These are phyloP conservation scores for Moringa oleifera DNA, from an alignment of 345 rosid genomes.

Conservation along the genomic window DNA sequence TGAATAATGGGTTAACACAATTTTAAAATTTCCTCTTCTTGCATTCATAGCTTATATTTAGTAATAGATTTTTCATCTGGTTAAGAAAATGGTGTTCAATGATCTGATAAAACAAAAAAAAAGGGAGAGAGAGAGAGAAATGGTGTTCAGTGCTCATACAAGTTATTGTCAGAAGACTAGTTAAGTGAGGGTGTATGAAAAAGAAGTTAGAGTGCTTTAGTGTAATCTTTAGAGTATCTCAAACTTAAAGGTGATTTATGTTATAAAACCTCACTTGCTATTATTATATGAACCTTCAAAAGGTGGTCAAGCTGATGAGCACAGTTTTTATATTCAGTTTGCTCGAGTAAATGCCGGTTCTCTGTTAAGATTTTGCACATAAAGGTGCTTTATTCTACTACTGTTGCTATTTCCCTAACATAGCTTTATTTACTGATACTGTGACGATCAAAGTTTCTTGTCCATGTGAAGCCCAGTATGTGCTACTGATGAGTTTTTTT, in stretches of 20 bases:
- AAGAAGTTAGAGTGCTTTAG: not conserved
- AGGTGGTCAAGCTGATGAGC: not conserved
- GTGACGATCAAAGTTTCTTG: not conserved
- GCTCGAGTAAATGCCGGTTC: not conserved
- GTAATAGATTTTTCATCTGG: no score
- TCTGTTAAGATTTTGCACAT: not conserved
- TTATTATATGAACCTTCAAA: not conserved
- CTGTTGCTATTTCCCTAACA: no score
- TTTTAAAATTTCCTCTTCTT: no score
- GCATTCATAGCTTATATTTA: not conserved
- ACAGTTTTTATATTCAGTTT: not conserved
- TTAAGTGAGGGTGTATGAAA: not conserved
- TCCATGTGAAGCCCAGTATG: not conserved
- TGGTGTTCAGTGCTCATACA: not conserved
- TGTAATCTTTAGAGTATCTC: not conserved
- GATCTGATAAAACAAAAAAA: no score
- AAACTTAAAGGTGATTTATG: not conserved
- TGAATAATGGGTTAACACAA: no score
- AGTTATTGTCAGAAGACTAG: not conserved
- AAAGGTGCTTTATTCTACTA: not conserved
- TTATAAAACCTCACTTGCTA: no score
- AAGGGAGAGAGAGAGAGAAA: no score
- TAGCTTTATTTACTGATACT: not conserved
- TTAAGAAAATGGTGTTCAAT: no score
- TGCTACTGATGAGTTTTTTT: slow-evolving; percentile 12